Conservation (phyloP, 2,329 filamentous ascomycete species). For the Claviceps capensis region DNA sequence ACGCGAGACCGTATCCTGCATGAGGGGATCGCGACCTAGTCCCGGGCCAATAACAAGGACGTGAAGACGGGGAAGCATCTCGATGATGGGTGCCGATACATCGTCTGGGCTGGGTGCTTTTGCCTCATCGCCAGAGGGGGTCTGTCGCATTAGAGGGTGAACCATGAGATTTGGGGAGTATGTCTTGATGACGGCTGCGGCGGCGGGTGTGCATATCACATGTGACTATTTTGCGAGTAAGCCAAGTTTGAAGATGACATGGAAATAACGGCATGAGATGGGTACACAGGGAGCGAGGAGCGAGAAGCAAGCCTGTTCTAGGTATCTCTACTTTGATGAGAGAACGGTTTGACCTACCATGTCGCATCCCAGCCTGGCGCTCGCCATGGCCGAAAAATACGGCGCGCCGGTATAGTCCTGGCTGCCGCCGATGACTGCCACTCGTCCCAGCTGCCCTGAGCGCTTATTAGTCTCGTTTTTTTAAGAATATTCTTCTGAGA, state of each 20-base stretch:
- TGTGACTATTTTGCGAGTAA: constrained; percentile 46
- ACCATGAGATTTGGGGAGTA: constrained; percentile 99
- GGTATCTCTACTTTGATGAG: background rate
- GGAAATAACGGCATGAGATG: too few relatives aligned
- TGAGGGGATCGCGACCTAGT: constrained; percentile 75
- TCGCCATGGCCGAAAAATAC: constrained; percentile 97
- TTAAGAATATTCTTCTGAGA: too few relatives aligned
- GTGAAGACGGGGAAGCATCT: constrained; percentile 75
- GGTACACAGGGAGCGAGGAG: too few relatives aligned
- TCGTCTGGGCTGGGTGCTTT: constrained; percentile 40
- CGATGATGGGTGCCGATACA: constrained; percentile 56
- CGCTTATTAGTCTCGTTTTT: background rate
- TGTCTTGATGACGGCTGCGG: constrained; percentile 82
- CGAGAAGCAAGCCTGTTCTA: too few relatives aligned
- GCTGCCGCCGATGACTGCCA: constrained; percentile 89
- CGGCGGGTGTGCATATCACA: constrained; percentile 87
- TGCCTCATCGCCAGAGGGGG: constrained; percentile 23
- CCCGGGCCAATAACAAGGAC: constrained; percentile 89
- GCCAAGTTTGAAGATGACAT: background rate
- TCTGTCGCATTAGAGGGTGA: constrained; percentile 84
- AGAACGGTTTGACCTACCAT: constrained; percentile 45
- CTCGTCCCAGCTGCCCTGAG: constrained; percentile 75
- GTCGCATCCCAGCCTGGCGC: constrained; percentile 76
- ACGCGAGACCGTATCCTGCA: constrained; percentile 71
- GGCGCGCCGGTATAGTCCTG: constrained; percentile 95